Percentiles rank a stretch among this genome's conserved stretches.
phyloP scores from a whole-genome alignment of 176 grass and related monocot species.

The Carex kokanica region DNA sequence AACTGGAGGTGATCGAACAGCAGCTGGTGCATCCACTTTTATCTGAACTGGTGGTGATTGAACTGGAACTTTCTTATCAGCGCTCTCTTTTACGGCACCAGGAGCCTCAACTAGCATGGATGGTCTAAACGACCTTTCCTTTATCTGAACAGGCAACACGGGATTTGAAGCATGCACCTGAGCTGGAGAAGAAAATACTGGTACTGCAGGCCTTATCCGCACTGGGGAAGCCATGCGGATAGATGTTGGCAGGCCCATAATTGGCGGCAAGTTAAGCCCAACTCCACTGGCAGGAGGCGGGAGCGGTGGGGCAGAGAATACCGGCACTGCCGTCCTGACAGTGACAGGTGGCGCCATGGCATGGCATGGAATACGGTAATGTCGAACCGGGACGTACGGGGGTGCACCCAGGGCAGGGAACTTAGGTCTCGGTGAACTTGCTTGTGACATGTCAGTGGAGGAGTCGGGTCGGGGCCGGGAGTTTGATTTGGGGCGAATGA shows the following conservation, averaged over 20 bases:
- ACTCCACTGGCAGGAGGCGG: slow-evolving; percentile 45
- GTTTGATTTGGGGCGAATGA: slow-evolving; percentile 67
- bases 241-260: slow-evolving; percentile 47
- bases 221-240: slow-evolving; percentile 85
- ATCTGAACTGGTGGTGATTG: neutral
- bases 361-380: slow-evolving; percentile 65
- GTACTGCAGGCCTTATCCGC: slow-evolving; percentile 65
- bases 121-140: slow-evolving; percentile 38
- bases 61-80: slow-evolving; percentile 14
- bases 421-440: slow-evolving; percentile 39
- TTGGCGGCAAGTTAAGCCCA: slow-evolving; percentile 56
- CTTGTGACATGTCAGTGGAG: slow-evolving; percentile 42
- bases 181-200: slow-evolving; percentile 51
- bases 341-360: slow-evolving; percentile 93
- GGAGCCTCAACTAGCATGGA: slow-evolving; percentile 34
- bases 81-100: slow-evolving; percentile 41
- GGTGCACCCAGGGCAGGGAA: slow-evolving; percentile 69
- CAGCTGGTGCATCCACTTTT: neutral
- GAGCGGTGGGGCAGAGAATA: slow-evolving; percentile 93
- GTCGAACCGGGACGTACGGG: slow-evolving; percentile 90
- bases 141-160: slow-evolving; percentile 55
- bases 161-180: slow-evolving; percentile 30
- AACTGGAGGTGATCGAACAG: neutral
- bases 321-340: slow-evolving; percentile 78
- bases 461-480: slow-evolving; percentile 54